Evolutionary conservation across 495 filamentous ascomycete genomes (phyloP).

Genomic region (Xylaria scruposa): DNA sequence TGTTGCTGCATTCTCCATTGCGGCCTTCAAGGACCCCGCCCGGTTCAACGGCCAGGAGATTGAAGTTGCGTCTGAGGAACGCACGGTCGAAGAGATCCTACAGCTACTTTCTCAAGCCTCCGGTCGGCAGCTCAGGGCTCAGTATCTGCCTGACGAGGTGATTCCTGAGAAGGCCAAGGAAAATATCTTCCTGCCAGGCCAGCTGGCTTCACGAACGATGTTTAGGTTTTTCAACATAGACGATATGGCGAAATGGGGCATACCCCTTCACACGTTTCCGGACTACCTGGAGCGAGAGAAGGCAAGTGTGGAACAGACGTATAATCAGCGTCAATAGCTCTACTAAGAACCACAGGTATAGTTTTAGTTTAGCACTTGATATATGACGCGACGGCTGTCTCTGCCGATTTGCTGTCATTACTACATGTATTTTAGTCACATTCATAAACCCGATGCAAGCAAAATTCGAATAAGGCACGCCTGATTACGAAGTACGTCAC

Average conservation of each 20-base stretch:
- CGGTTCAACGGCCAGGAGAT: constrained; percentile 49
- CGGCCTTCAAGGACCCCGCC: constrained; percentile 49
- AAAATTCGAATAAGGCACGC: not conserved
- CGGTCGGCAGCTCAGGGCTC: constrained; percentile 42
- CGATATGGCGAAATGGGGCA: constrained; percentile 39
- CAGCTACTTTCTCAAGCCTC: constrained; percentile 39
- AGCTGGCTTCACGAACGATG: constrained; percentile 39
- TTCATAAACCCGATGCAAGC: not conserved
- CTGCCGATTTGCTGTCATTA: not conserved
- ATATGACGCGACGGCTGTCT: not conserved
- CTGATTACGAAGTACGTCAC: not conserved
- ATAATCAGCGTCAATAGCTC: not conserved
- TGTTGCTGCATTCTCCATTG: constrained; percentile 54
- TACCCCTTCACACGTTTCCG: constrained; percentile 44
- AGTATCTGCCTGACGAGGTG: constrained; percentile 51
- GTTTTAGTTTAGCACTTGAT: not conserved
- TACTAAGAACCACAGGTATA: no score
- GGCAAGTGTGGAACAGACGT: constrained; percentile 37
- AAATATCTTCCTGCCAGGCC: constrained; percentile 38
- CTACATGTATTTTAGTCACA: not conserved
- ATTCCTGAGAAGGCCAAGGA: constrained; percentile 32
- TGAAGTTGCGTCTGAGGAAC: constrained; percentile 47
- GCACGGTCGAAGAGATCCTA: constrained; percentile 43
- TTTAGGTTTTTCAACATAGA: constrained; percentile 46
- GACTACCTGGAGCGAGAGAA: constrained; percentile 50